Evolutionary conservation across 2,329 filamentous ascomycete species (phyloP).

Genomic region (Diaporthe sp.): DNA sequence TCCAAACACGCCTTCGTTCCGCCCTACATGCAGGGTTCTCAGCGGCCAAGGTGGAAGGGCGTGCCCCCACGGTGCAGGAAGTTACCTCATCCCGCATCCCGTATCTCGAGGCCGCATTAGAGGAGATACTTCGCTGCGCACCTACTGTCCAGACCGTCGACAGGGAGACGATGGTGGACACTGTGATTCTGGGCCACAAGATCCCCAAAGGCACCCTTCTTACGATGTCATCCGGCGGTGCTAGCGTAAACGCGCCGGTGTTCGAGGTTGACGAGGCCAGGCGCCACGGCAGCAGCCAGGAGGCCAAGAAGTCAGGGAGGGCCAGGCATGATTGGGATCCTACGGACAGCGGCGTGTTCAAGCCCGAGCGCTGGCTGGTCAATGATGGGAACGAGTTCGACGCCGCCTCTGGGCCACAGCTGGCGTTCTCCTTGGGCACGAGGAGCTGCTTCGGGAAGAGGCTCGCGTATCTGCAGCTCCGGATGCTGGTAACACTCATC

Average conservation of each 20-base stretch:
- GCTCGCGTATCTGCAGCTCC: constrained; percentile 49
- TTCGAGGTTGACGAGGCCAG: not conserved
- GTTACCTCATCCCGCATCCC: constrained; percentile 56
- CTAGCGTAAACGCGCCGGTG: fast-evolving
- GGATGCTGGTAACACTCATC: constrained; percentile 44
- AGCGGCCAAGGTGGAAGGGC: constrained; percentile 52
- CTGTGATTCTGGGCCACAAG: constrained; percentile 54
- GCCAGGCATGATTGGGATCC: not conserved
- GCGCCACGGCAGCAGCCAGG: not conserved
- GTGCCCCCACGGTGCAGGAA: constrained; percentile 49
- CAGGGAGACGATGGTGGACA: constrained; percentile 55
- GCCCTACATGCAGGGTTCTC: constrained; percentile 54
- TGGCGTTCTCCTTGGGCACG: constrained; percentile 45
- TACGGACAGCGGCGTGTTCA: not conserved
- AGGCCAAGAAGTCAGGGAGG: not conserved
- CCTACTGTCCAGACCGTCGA: constrained; percentile 61
- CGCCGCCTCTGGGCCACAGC: constrained; percentile 44
- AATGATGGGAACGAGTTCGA: constrained; percentile 41
- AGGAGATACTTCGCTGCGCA: constrained; percentile 60
- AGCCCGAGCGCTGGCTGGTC: not conserved
- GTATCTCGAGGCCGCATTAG: constrained; percentile 60
- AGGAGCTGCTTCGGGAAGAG: constrained; percentile 48
- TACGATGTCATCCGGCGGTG: constrained; percentile 55
- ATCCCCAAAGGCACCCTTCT: constrained; percentile 58
- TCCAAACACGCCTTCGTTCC: constrained; percentile 55